Evolutionary conservation across 2,329 filamentous ascomycete genomes (phyloP), one percentile per base, ranked within the genome.

Genomic region (Colletotrichum sp.): DNA sequence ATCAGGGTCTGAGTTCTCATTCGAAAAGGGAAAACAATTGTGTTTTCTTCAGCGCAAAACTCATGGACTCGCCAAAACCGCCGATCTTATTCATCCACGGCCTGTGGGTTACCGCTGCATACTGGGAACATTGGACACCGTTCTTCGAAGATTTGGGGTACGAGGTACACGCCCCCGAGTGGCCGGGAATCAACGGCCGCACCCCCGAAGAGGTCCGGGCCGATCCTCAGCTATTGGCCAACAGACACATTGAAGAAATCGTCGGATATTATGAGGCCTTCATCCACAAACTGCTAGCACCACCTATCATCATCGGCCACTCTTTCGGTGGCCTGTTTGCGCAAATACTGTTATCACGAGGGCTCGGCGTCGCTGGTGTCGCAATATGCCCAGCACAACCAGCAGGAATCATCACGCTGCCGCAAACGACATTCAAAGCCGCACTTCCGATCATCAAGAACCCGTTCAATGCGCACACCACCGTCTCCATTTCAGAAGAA

Each of bases 91-190:
- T 80, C 60, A 78, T 80, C 66, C 79, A 79, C 60, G 79, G 79
- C 6, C 64, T 80, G 32, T 80, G 79, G 79, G 78, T 80, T 79
- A 80, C 78, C 10, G 77, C 78, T 7, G 28, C 72, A 28, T 79
- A 75, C 43, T 80, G 79, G 79, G 79, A 80, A 60, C 70, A 79
- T 27, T 80, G 79, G 79, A 74, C 77, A 5, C 30, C 70, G 2
- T 76, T 62, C 32, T 78, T 77, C 65, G 30, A 69, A 9, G 52
- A 55, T 25, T 43, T 66, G 28, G 79, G 78, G 30, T 80, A 79
- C 68, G 72, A 77, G 5, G 78, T 79, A 25, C 66, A 79, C 34
- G 78, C 78, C 4, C 79, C 79, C 6, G 78, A 77, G 16, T 80
- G 79, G 78, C 79, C 79, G 16, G 79, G 79, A 8, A 68, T 80